Evolutionary conservation across 352 stramenopile species (phyloP), one percentile per base, ranked within the genome.

Genomic region (Pythium phragmiticola): DNA sequence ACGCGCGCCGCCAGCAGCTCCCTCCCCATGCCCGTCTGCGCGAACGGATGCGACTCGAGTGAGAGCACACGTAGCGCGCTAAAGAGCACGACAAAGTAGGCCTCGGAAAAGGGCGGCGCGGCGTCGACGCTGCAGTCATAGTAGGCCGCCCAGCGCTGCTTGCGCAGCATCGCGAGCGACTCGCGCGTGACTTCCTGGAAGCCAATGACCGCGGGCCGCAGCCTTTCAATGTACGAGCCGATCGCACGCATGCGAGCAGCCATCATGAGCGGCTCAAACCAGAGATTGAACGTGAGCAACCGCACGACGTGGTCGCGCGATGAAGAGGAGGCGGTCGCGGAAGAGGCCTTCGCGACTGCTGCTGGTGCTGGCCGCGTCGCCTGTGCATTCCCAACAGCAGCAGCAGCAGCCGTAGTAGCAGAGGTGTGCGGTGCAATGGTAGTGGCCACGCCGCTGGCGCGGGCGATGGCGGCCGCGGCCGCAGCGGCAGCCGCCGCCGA

Each of bases 41-140:
- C 62, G 61, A 93, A 93, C 62, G 82, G 82, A 47, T 80, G 56
- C n/a, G 78, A 76, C 70, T 89, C 74, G 21, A 93, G 53, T 2
- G 57, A 64, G 34, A 72, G 66, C 55, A 93, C 82, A 26, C 82
- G 82, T 64, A 93, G 56, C 33, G 84, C 84, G 59, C 80, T 90
- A 61, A 93, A 93, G 21, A 93, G 73, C 45, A 80, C 78, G 50
- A 90, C 82, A 43, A 90, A 93, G 68, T 93, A 93, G 7, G 84
- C 72, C 41, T 87, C 75, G 9, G 84, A 85, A 47, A 88, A 87
- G 1, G 84, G 84, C n/a, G 63, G 77, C 19, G 76, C 80, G 11
- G 72, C 75, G 62, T 93, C 82, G 45, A 82, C 57, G 37, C 84
- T 93, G 74, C 84, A 93, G 75, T 93, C 84, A 57, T 93, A 93